Evolutionary conservation across 306 rosid species (phyloP).

Genomic region (Malus sieversii): DNA sequence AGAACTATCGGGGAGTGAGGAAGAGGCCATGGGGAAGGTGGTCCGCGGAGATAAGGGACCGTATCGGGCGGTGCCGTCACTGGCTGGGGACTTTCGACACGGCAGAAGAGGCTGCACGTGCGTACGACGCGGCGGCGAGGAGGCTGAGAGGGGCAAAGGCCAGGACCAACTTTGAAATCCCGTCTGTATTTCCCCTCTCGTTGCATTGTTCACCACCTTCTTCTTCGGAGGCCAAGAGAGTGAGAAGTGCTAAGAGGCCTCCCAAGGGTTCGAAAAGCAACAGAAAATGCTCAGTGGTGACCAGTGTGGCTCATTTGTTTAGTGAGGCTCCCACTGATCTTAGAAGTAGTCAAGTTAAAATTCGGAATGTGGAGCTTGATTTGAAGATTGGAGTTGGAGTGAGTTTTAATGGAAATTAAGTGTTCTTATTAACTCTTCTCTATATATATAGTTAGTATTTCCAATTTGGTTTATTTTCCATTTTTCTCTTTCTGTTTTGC

Average conservation of each 20-base stretch:
- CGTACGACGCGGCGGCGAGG: constrained; percentile 87
- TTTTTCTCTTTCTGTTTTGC: not conserved
- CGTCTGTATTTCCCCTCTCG: constrained; percentile 42
- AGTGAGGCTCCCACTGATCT: constrained; percentile 9
- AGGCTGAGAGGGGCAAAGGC: constrained; percentile 77
- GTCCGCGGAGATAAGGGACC: constrained; percentile 89
- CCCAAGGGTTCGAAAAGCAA: not conserved
- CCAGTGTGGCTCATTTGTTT: constrained; percentile 57
- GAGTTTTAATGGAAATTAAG: not conserved
- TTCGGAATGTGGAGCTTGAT: constrained; percentile 28
- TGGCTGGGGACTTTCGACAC: constrained; percentile 92
- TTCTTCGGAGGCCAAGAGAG: constrained; percentile 5
- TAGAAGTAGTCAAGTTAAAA: too few species aligned
- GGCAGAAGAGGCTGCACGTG: constrained; percentile 94
- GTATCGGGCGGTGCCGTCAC: constrained; percentile 78
- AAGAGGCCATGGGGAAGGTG: constrained; percentile 94
- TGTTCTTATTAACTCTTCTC: not conserved
- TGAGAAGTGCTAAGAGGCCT: not conserved
- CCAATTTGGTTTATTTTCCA: not conserved
- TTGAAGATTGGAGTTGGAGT: constrained; percentile 34
- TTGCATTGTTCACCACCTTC: constrained; percentile 12
- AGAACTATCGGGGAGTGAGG: constrained; percentile 73
- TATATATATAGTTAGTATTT: not conserved
- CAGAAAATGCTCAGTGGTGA: constrained; percentile 52
- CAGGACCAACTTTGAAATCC: constrained; percentile 62